A percentile compares a stretch with the other conserved stretches of the same genome.
Conservation (phyloP, 2,329 filamentous ascomycete species). For the Alternaria dauci region DNA sequence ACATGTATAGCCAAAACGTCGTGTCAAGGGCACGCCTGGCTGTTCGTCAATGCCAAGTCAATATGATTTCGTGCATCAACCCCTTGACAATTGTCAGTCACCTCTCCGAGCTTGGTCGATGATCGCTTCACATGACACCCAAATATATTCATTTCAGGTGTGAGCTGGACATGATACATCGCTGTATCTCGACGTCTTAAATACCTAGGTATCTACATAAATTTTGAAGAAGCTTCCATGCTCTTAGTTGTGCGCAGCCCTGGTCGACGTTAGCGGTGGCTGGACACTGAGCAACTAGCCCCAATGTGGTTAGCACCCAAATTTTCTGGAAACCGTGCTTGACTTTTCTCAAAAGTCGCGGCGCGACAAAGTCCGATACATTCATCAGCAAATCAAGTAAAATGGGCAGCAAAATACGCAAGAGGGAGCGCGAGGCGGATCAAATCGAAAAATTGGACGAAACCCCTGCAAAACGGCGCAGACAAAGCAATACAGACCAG, state of each 20-base stretch:
- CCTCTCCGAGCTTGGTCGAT: neutral
- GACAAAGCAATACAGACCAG: constrained; percentile 52
- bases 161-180: neutral
- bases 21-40: neutral
- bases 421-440: constrained; percentile 38
- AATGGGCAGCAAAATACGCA: constrained; percentile 41
- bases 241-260: neutral
- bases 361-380: constrained; percentile 11
- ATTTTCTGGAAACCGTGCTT: constrained; percentile 18
- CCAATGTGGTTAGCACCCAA: constrained; percentile 11
- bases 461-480: constrained; percentile 42
- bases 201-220: neutral
- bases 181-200: neutral
- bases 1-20: neutral
- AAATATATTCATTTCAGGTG: neutral
- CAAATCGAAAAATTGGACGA: constrained; percentile 27
- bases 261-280: neutral
- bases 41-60: neutral
- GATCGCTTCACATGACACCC: neutral
- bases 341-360: constrained; percentile 15
- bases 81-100: neutral
- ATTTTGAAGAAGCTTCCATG: neutral
- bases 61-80: neutral
- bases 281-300: constrained; percentile 7
- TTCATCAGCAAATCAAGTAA: neutral